Base-by-base conservation (phyloP, 257 asterid species). In the Mitragyna speciosa region DNA sequence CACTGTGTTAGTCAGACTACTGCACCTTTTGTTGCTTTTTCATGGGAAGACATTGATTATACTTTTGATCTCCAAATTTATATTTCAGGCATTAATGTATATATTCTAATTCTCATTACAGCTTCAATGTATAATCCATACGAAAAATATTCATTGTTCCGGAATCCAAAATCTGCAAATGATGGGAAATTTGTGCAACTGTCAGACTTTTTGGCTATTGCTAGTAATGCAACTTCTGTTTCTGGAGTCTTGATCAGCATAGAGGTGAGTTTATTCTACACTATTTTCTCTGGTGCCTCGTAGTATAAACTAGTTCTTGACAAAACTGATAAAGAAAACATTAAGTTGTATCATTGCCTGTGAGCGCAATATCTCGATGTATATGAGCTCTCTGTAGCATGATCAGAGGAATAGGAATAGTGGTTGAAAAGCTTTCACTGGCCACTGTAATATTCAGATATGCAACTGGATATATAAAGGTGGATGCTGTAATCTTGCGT, bases 171-270 rank as follows among this genome's bases (percentile, higher is more conserved):
- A 52, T 84, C 77, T 75, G 81, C 54, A 52, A 80, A 31, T 47
- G 81, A 19, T 64, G 97, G 94, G 80, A 89, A 48, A 0, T 77
- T 90, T 16, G 75, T 81, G 90, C 84, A 58, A 73, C 82, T 92
- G 74, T 89, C 89, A 28, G 91, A 92, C 24, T 92, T 94, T 83
- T 83, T 92, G 87, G 88, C 83, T 77, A 76, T 88, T 67, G 92
- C 96, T 54, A 82, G 79, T n/a, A 90, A 91, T 75, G 82, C 90
- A 31, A 73, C 93, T 76, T 87, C 96, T 39, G 87, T 90, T 83
- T 88, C 94, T 81, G 97, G 97, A 83, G 90, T 94, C 82, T 58
- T 92, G 79, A 88, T 92, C 83, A 73, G 86, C 70, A 83, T 92
- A 49, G 95, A 91, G 94, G 98, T 92, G 80, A 84, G 90, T 85